These are phyloP conservation scores for Sporisorium graminicola DNA, from an alignment of 1,284 basidiomycete species.

Conservation along the genomic window DNA sequence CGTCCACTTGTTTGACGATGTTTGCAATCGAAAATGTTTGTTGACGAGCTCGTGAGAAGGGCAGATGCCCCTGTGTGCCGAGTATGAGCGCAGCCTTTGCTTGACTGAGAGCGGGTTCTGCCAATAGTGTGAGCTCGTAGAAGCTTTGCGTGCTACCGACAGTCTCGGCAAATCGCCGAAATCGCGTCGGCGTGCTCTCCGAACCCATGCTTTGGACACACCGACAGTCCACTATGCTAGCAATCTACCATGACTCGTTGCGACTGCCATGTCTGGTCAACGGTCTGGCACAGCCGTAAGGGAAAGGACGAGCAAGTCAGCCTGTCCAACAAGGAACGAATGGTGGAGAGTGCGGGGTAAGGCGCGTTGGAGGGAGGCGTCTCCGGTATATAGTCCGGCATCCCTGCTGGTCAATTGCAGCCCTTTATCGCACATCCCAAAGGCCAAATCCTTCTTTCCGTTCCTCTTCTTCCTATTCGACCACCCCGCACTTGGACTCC, in stretches of 20 bases:
- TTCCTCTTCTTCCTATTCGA: conserved; percentile 5
- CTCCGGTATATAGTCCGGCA: conserved; percentile 35
- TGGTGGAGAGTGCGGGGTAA: neutral
- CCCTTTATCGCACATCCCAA: too few species aligned
- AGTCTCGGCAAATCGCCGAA: neutral
- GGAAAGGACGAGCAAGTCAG: neutral
- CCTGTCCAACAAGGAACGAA: neutral
- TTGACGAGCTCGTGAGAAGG: too few species aligned
- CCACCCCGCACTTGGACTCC: conserved; percentile 18
- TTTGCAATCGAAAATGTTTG: neutral
- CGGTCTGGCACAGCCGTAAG: neutral
- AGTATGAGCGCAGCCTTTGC: too few species aligned
- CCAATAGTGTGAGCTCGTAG: neutral
- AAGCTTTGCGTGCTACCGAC: neutral
- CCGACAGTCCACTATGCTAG: too few species aligned
- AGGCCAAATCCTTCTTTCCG: neutral
- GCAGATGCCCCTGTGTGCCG: too few species aligned
- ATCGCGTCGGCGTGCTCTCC: neutral
- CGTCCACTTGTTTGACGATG: neutral
- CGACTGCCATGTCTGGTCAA: too few species aligned
- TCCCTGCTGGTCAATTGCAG: conserved; percentile 28
- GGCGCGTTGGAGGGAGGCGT: neutral
- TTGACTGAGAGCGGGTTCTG: neutral
- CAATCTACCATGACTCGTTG: too few species aligned
- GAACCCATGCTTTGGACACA: too few species aligned